Percentiles rank a stretch among this genome's conserved stretches.
phyloP scores from a whole-genome alignment of 192 early-diverging fungal species.

The Entomortierella parvispora region DNA sequence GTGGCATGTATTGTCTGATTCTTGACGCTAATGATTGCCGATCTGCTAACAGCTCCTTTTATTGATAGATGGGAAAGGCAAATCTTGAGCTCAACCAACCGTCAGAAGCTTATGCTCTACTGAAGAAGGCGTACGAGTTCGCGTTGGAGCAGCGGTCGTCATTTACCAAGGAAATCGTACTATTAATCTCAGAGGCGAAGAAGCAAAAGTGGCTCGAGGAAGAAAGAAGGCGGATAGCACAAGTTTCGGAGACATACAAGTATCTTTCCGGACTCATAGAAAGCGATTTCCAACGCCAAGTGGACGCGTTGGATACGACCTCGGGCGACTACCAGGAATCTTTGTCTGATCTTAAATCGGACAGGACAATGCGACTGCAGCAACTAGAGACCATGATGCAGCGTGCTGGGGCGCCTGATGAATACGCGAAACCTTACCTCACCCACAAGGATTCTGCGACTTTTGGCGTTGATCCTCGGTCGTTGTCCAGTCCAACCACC shows the following conservation, averaged over 20 bases:
- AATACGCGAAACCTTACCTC: conserved; percentile 59
- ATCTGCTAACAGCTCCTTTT: neutral
- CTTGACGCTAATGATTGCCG: too few species aligned
- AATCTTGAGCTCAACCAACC: conserved; percentile 60
- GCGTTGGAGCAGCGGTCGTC: conserved; percentile 64
- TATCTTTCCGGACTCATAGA: conserved; percentile 73
- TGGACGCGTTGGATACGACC: conserved; percentile 20
- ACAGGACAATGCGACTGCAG: conserved; percentile 19
- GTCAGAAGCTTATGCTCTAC: conserved; percentile 49
- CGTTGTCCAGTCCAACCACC: neutral
- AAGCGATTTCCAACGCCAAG: conserved; percentile 62
- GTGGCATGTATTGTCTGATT: neutral
- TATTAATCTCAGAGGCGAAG: conserved; percentile 68
- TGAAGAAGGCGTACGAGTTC: conserved; percentile 71
- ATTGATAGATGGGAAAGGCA: conserved; percentile 41
- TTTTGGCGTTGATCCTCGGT: neutral
- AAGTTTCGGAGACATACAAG: conserved; percentile 66
- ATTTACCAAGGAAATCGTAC: conserved; percentile 72
- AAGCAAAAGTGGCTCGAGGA: conserved; percentile 76
- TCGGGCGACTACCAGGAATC: conserved; percentile 27
- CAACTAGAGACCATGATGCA: conserved; percentile 39
- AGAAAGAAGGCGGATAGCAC: conserved; percentile 62
- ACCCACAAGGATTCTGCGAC: conserved; percentile 61
- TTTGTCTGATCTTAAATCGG: conserved; percentile 10
- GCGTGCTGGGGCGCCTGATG: conserved; percentile 55